These are phyloP conservation scores for Lasiodiplodia gonubiensis DNA, from an alignment of 2,329 filamentous ascomycete species.

Conservation along the genomic window DNA sequence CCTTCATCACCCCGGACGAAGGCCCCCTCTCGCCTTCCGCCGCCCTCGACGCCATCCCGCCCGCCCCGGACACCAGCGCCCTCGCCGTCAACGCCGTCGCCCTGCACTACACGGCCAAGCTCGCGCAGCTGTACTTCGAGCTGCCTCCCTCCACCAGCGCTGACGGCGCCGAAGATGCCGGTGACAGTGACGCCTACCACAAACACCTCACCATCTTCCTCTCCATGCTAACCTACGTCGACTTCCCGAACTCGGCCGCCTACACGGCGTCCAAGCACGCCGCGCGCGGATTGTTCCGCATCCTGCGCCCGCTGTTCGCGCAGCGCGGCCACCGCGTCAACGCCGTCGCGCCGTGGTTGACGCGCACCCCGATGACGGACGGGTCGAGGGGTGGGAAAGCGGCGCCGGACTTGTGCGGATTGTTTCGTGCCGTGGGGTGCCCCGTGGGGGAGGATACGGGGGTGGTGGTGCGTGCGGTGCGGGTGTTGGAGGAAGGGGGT, in stretches of 20 bases:
- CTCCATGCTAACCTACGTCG: conserved; percentile 37
- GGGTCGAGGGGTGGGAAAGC: neutral
- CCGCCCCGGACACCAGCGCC: conserved; percentile 33
- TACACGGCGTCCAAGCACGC: conserved; percentile 41
- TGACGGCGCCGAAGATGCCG: neutral
- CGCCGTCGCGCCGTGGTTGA: conserved; percentile 40
- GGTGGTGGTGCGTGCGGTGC: neutral
- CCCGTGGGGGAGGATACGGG: neutral
- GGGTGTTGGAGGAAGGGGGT: neutral
- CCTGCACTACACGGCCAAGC: conserved; percentile 37
- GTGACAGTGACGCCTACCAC: neutral
- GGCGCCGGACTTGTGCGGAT: neutral
- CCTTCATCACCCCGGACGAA: conserved; percentile 35
- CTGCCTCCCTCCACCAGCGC: conserved; percentile 30
- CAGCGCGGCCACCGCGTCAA: conserved; percentile 33
- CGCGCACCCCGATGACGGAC: conserved; percentile 35
- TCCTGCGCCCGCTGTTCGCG: conserved; percentile 32
- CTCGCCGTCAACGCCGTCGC: conserved; percentile 36
- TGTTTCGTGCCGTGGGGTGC: conserved; percentile 14
- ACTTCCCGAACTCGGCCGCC: conserved; percentile 35
- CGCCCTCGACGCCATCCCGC: conserved; percentile 27
- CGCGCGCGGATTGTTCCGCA: conserved; percentile 39
- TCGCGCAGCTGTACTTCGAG: conserved; percentile 38
- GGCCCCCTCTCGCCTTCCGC: neutral
- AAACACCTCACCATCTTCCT: conserved; percentile 36